Conservation (phyloP, 768 basidiomycete genomes). For the Leccinum rimulosum region DNA sequence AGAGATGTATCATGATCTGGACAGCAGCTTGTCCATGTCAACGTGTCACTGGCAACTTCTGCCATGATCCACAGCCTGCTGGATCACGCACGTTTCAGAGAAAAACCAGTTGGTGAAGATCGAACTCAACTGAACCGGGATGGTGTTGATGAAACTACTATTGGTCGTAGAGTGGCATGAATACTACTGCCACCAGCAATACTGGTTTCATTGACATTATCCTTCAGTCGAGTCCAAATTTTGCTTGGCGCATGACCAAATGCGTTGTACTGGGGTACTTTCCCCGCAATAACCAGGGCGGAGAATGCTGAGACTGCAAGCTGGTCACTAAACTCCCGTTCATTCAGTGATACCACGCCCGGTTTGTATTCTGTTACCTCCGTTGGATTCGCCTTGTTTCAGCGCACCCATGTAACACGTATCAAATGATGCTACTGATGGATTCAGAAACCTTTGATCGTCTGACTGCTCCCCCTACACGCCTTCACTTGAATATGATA, state of each 20-base stretch:
- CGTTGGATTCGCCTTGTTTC: background rate
- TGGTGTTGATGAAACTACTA: too few species aligned
- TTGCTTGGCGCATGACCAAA: background rate
- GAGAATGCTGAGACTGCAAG: too few species aligned
- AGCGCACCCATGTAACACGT: background rate
- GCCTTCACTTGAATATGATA: constrained; percentile 2
- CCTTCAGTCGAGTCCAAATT: background rate
- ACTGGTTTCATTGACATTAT: background rate
- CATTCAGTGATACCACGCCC: background rate
- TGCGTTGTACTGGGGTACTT: background rate
- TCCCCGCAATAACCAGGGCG: background rate
- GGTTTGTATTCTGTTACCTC: background rate
- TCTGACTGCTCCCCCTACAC: background rate
- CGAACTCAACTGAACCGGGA: too few species aligned
- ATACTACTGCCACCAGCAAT: too few species aligned
- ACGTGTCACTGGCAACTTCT: too few species aligned
- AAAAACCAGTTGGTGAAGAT: background rate
- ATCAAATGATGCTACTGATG: background rate
- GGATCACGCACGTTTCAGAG: background rate
- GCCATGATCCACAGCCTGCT: too few species aligned
- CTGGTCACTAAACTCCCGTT: background rate
- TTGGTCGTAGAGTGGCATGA: too few species aligned
- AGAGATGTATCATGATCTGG: too few species aligned
- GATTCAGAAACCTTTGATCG: background rate
- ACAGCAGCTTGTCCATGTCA: too few species aligned